Base-by-base conservation (phyloP, 306 rosid genomes). In the Elaeagnus macrophylla region DNA sequence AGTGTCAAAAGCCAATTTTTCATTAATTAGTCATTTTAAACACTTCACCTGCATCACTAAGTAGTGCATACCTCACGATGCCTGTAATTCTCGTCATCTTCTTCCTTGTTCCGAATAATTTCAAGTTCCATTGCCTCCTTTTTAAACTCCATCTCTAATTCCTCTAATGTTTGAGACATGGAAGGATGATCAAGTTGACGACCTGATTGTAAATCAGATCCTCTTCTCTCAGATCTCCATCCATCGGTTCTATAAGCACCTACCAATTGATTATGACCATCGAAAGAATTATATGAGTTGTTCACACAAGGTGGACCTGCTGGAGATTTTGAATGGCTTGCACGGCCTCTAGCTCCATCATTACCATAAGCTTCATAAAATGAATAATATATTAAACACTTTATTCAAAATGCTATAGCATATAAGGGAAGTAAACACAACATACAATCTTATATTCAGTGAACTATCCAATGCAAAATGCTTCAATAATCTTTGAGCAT, bases 301-400 rank as follows among this genome's bases (percentile, higher is more conserved):
- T 86, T 84, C 63, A 75, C 40, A 65, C 74, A 85, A 48, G 96
- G 79, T 39, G 83, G 74, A 48, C 61, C 81, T 39, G 82, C 83
- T 44, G 99, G 96, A 76, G 99, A 87, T 59, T 83, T 93, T 67
- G 96, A 93, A 75, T 50, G 83, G 71, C 91, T 87, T 71, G 96
- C 75, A 53, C 73, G 95, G 53, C 86, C 88, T 81, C 94, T 75
- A 60, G 77, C 89, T 84, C 93, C 94, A 64, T 79, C 84, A 65
- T 72, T 84, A 70, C 83, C 95, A 73, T 69, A 93, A 77, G 99
- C 99, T 93, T 87, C 99, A 93, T 20, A 72, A 93, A 82, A 91
- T 75, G 89, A 81, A 87, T 82, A 84, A 76, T 65, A 77, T 71
- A 81, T 77, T 82, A 80, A 86, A 82, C 78, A 68, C 77, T 81